Percentiles rank a stretch among this genome's conserved stretches.
Conservation (phyloP, 116 monocot species). For the Dioscorea cayenensis region DNA sequence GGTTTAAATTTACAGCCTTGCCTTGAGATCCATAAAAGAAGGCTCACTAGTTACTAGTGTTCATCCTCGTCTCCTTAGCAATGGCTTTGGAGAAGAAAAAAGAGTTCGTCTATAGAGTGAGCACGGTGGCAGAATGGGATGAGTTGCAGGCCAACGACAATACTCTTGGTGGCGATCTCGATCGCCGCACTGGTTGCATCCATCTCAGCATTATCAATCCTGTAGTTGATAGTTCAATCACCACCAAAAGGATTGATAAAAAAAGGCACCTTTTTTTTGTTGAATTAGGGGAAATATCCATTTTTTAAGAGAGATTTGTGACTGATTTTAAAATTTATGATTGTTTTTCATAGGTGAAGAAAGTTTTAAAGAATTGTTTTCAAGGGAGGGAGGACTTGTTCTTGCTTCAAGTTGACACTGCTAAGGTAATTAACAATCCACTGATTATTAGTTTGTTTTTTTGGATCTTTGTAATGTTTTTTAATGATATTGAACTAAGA, state of each 20-base stretch:
- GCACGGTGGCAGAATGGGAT: slow-evolving; percentile 64
- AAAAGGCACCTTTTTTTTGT: not conserved
- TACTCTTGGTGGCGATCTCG: slow-evolving; percentile 60
- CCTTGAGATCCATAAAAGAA: no score
- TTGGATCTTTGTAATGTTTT: no score
- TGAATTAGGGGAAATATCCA: not conserved
- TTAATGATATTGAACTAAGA: no score
- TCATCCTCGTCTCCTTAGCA: not conserved
- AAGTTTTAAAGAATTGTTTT: slow-evolving; percentile 52
- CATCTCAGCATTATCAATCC: slow-evolving; percentile 69
- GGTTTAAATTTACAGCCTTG: no score
- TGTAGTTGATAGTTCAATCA: slow-evolving; percentile 15
- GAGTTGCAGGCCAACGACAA: slow-evolving; percentile 49
- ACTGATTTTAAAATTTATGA: not conserved
- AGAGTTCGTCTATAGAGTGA: slow-evolving; percentile 65
- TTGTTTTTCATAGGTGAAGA: slow-evolving; percentile 50
- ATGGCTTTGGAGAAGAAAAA: slow-evolving; percentile 7
- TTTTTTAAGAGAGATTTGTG: not conserved
- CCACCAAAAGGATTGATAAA: not conserved
- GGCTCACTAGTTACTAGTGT: not conserved
- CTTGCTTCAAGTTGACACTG: slow-evolving; percentile 49
- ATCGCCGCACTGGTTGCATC: slow-evolving; percentile 59
- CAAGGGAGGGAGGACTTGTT: slow-evolving; percentile 56
- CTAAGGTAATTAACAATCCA: slow-evolving; percentile 39
- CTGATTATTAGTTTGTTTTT: no score